These are phyloP conservation scores for Brassica juncea DNA, from an alignment of 345 rosid genomes.

Conservation along the genomic window DNA sequence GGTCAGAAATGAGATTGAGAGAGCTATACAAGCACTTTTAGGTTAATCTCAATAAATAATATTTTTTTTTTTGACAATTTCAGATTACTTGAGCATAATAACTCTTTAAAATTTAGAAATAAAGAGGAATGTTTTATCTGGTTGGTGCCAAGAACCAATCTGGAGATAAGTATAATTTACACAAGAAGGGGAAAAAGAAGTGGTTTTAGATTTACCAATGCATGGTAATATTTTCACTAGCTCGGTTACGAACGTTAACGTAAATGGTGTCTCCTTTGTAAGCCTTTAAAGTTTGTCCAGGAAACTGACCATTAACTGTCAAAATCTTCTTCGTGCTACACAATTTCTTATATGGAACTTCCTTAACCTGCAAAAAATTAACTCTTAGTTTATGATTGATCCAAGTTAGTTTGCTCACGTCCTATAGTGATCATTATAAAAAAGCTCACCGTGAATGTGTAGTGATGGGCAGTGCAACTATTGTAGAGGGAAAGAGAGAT, in stretches of 20 bases:
- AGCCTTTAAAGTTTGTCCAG: slow-evolving; percentile 47
- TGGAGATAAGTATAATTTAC: neutral
- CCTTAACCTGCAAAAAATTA: slow-evolving; percentile 35
- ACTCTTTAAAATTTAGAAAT: neutral
- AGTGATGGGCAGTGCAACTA: slow-evolving; percentile 15
- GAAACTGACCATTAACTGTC: slow-evolving; percentile 47
- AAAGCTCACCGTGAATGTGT: slow-evolving; percentile 28
- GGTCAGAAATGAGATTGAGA: too few species aligned
- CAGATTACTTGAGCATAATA: too few species aligned
- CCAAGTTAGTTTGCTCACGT: neutral
- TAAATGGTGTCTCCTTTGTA: slow-evolving; percentile 43
- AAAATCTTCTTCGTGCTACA: slow-evolving; percentile 48
- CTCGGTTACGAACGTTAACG: slow-evolving; percentile 54
- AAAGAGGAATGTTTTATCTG: neutral
- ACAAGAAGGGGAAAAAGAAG: neutral
- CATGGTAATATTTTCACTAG: slow-evolving; percentile 47
- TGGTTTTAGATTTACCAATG: slow-evolving; percentile 47
- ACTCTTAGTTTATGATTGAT: neutral
- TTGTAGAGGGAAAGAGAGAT: slow-evolving; percentile 16
- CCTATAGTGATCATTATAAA: neutral
- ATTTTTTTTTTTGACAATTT: too few species aligned
- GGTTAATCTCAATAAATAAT: too few species aligned
- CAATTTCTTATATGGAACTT: slow-evolving; percentile 38
- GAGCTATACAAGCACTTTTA: neutral
- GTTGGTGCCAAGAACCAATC: too few species aligned